phyloP scores from a whole-genome alignment of 495 filamentous ascomycete species.

The Penicillium fimorum region DNA sequence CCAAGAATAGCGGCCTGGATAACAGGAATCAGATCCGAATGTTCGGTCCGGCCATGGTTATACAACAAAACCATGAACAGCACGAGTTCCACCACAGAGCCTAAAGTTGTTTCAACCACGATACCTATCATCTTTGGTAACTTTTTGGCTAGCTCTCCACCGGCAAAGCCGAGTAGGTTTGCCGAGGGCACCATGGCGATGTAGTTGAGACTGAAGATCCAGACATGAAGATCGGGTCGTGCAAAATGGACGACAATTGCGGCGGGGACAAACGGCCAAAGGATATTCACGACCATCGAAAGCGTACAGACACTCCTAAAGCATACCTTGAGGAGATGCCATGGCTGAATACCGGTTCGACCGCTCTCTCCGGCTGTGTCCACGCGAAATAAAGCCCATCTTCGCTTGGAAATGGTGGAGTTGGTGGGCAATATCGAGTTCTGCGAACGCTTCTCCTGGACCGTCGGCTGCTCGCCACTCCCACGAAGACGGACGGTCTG shows the following conservation, averaged over 20 bases:
- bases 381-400: conserved; percentile 42
- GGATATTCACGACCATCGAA: conserved; percentile 59
- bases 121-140: conserved; percentile 75
- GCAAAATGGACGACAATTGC: conserved; percentile 66
- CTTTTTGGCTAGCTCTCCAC: conserved; percentile 76
- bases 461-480: background rate
- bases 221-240: conserved; percentile 57
- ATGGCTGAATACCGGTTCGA: conserved; percentile 58
- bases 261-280: conserved; percentile 74
- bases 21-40: conserved; percentile 56
- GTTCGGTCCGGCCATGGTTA: conserved; percentile 33
- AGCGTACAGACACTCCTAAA: conserved; percentile 56
- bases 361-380: conserved; percentile 65
- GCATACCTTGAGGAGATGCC: conserved; percentile 59
- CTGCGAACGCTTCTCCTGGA: conserved; percentile 20
- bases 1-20: conserved; percentile 83
- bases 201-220: conserved; percentile 70
- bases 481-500: conserved; percentile 8
- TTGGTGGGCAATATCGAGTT: conserved; percentile 30
- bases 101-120: conserved; percentile 72
- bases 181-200: conserved; percentile 86
- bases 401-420: conserved; percentile 21
- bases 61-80: conserved; percentile 71
- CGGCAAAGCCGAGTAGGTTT: conserved; percentile 83
- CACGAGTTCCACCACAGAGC: conserved; percentile 77